Percentiles rank a stretch among this genome's conserved stretches.
phyloP scores from a whole-genome alignment of 257 asterid genomes.

The Solanum chmielewskii region DNA sequence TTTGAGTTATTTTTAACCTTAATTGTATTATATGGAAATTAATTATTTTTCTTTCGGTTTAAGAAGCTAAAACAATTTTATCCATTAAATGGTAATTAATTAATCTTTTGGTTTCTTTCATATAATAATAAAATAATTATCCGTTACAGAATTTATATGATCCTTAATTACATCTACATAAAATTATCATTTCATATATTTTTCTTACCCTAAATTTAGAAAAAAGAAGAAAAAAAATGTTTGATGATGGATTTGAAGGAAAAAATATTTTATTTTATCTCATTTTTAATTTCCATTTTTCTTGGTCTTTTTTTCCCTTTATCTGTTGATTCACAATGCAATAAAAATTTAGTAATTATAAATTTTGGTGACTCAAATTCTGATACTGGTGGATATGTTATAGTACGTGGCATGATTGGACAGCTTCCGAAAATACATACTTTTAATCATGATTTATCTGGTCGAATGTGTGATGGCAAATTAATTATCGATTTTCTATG shows the following conservation, averaged over 20 bases:
- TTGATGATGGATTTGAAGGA: background rate
- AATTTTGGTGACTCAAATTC: slow-evolving; percentile 51
- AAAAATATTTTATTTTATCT: background rate
- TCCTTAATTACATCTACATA: background rate
- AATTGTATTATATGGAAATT: background rate
- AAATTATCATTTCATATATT: background rate
- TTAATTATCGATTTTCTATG: slow-evolving; percentile 36
- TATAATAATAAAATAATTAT: background rate
- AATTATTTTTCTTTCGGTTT: background rate
- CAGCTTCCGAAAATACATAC: slow-evolving; percentile 27
- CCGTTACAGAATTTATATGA: background rate
- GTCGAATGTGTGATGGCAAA: slow-evolving; percentile 30
- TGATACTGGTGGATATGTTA: slow-evolving; percentile 35
- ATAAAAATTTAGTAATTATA: slow-evolving; percentile 20
- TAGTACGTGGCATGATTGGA: slow-evolving; percentile 18
- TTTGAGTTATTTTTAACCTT: background rate
- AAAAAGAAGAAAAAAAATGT: background rate
- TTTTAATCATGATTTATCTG: slow-evolving; percentile 23
- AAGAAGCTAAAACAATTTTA: background rate
- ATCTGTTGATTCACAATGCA: slow-evolving; percentile 3
- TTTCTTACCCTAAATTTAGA: background rate
- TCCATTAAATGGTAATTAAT: background rate
- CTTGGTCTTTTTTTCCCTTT: background rate
- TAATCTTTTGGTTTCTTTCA: background rate
- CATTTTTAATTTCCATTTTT: background rate